Percentiles rank a stretch among this genome's conserved stretches.
Conservation (phyloP, 2,329 filamentous ascomycete genomes). For the Akanthomyces uredinophilus region DNA sequence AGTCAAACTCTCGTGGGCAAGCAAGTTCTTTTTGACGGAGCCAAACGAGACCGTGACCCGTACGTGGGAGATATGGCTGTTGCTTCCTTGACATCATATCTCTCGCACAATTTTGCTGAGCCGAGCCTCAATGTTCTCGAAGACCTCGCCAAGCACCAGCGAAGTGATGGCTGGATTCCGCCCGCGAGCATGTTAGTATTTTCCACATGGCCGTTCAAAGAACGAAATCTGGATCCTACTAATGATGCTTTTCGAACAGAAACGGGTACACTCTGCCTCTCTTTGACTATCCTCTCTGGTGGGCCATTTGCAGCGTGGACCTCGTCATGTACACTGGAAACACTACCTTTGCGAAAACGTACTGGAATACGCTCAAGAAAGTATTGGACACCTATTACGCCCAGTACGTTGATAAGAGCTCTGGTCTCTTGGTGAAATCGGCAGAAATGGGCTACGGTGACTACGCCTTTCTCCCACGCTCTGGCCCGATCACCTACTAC, state of each 20-base stretch:
- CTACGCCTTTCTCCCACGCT: conserved; percentile 45
- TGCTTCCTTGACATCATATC: conserved; percentile 41
- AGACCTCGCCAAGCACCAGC: conserved; percentile 44
- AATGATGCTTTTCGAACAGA: conserved; percentile 21
- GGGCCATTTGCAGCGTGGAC: conserved; percentile 45
- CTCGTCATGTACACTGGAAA: conserved; percentile 47
- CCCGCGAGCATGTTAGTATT: conserved; percentile 44
- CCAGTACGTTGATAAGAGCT: conserved; percentile 33
- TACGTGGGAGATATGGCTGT: conserved; percentile 50
- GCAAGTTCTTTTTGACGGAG: conserved; percentile 43
- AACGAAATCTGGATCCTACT: not conserved
- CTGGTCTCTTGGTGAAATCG: conserved; percentile 38
- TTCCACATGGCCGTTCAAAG: too few relatives aligned
- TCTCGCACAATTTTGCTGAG: conserved; percentile 38
- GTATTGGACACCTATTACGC: conserved; percentile 44
- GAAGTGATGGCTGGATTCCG: conserved; percentile 48
- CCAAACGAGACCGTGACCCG: conserved; percentile 48
- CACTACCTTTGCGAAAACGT: conserved; percentile 33
- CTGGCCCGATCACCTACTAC: conserved; percentile 46
- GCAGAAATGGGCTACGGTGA: conserved; percentile 39
- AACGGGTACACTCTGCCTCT: conserved; percentile 42
- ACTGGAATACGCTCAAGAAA: conserved; percentile 36
- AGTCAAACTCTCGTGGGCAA: conserved; percentile 41
- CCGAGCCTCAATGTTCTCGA: conserved; percentile 43
- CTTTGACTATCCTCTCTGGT: conserved; percentile 50